Evolutionary conservation across 495 filamentous ascomycete genomes (phyloP).

Genomic region (Neurospora sp.): DNA sequence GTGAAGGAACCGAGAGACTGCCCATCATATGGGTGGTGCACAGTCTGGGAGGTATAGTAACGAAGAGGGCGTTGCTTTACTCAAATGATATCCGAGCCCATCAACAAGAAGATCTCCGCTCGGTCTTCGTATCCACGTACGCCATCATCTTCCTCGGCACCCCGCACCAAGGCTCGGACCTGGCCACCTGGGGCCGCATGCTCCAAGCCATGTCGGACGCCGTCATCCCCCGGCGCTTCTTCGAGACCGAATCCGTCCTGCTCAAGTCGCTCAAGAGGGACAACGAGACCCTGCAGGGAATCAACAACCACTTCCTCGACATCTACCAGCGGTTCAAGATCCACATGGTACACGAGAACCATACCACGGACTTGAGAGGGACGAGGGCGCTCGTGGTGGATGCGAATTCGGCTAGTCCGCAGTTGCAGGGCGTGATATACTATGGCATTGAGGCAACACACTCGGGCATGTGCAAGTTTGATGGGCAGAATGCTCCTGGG

Average conservation of each 20-base stretch:
- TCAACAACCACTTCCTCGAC: slow-evolving; percentile 67
- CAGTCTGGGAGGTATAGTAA: slow-evolving; percentile 71
- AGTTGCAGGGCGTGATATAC: slow-evolving; percentile 61
- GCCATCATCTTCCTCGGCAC: slow-evolving; percentile 81
- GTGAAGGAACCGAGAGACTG: slow-evolving; percentile 45
- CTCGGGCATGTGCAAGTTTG: slow-evolving; percentile 82
- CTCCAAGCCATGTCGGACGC: slow-evolving; percentile 63
- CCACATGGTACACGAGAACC: slow-evolving; percentile 56
- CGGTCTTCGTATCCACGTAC: slow-evolving; percentile 74
- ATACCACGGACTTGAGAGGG: slow-evolving; percentile 54
- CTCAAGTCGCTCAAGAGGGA: slow-evolving; percentile 64
- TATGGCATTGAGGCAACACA: slow-evolving; percentile 78
- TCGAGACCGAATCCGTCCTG: slow-evolving; percentile 61
- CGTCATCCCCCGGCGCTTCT: slow-evolving; percentile 57
- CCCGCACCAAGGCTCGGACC: slow-evolving; percentile 70
- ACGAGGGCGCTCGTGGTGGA: slow-evolving; percentile 56
- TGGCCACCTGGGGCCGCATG: slow-evolving; percentile 67
- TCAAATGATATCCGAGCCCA: slow-evolving; percentile 54
- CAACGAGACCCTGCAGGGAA: slow-evolving; percentile 71
- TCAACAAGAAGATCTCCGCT: slow-evolving; percentile 62
- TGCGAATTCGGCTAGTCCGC: slow-evolving; percentile 62
- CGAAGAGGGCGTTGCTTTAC: slow-evolving; percentile 54
- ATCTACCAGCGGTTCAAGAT: slow-evolving; percentile 65
- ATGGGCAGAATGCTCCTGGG: slow-evolving; percentile 59
- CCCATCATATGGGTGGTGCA: slow-evolving; percentile 85